These are phyloP conservation scores for Sphaerostilbella broomeana DNA, from an alignment of 2,329 filamentous ascomycete genomes.

Conservation along the genomic window DNA sequence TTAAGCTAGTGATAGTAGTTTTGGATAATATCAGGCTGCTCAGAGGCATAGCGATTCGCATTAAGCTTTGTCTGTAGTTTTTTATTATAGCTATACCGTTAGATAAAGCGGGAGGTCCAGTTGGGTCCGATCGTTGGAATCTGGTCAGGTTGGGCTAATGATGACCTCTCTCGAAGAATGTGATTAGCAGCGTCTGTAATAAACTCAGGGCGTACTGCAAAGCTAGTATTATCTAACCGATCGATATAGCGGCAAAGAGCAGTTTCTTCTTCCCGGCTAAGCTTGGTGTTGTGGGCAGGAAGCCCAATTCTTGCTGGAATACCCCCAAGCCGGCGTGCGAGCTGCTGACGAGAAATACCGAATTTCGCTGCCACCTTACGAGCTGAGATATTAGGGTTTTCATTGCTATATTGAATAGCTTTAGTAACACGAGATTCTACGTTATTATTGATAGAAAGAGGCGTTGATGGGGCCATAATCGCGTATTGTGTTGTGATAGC, in stretches of 20 bases:
- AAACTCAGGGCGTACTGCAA: slow-evolving; percentile 7
- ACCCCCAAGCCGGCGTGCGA: background rate
- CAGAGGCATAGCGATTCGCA: slow-evolving; percentile 7
- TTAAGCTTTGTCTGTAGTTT: slow-evolving; percentile 7
- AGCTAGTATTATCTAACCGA: slow-evolving; percentile 3
- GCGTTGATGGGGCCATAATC: too few relatives aligned
- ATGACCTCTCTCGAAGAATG: slow-evolving; percentile 1
- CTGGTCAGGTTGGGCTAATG: background rate
- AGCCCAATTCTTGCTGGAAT: background rate
- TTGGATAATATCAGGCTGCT: background rate
- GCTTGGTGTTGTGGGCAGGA: background rate
- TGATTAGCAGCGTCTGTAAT: slow-evolving; percentile 12
- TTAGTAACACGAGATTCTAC: background rate
- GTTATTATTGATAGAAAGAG: background rate
- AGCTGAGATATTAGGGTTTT: background rate
- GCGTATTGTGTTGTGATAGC: background rate
- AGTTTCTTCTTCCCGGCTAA: slow-evolving; percentile 5
- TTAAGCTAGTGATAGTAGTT: slow-evolving; percentile 9
- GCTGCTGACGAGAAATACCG: background rate
- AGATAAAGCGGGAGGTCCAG: slow-evolving; percentile 12
- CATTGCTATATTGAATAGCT: background rate
- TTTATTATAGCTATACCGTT: slow-evolving; percentile 6
- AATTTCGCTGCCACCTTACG: background rate
- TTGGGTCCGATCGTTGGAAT: background rate
- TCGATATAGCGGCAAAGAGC: slow-evolving; percentile 9